Base-by-base conservation (phyloP, 2,329 filamentous ascomycete species). In the Daldinia eschscholtzii region DNA sequence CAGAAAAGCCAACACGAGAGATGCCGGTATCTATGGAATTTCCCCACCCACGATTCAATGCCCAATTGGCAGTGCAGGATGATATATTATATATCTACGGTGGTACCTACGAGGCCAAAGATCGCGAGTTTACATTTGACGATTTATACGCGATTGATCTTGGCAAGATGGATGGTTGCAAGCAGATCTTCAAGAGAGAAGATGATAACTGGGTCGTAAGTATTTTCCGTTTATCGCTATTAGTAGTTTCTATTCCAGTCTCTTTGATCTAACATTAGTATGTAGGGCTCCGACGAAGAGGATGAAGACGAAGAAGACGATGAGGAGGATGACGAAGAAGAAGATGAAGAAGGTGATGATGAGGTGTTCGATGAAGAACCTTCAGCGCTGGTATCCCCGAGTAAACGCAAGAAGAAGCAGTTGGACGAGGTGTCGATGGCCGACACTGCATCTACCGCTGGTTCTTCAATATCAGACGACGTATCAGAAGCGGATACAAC, bases 11-110 rank as follows among this genome's bases (percentile, higher is more conserved):
- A 0, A 84, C 85, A 0, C 86, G 90, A 68, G 86, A 91, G 69
- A 87, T 88, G 86, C 83, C 87, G 0, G 83, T 94, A 1, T 86
- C 87, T 0, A 92, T 92, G 83, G 94, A 97, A 78, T 90, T 97
- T 78, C 96, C 96, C 3, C 94, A 98, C 75, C 87, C 90, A 18
- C 87, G 96, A 58, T 99, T 99, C 83, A 98, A 98, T 74, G 91
- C 94, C 0, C 92, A 96, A 73, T 83, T 98, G 42, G 89, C 95
- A 0, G 93, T 98, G 0, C 94, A 98, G 80, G 93, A 94, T 72
- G 96, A 99, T 78, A 89, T 93, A 7, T 85, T 98, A 0, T 99
- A 95, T 81, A 93, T 98, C 61, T 98, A 97, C 76, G 94, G 96
- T 33, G 96, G 96, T 18, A 99, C 95, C 0, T 98, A 92, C 75